These are phyloP conservation scores for Boletus rufocinnamomeus DNA, from an alignment of 768 basidiomycete species.

Conservation along the genomic window DNA sequence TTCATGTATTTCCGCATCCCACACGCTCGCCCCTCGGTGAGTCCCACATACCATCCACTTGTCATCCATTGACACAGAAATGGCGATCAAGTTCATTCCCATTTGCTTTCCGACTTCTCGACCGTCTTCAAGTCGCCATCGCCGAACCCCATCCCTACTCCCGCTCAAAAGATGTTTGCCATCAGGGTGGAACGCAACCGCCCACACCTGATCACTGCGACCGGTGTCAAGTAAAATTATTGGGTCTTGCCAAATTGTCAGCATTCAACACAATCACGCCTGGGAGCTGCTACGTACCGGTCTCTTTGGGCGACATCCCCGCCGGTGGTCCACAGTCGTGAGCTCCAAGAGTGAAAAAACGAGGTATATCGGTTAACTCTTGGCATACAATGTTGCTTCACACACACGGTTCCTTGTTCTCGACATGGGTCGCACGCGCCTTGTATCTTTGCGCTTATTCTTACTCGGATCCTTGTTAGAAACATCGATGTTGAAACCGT, in stretches of 20 bases:
- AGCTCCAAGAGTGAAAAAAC: not conserved
- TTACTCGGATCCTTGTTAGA: not conserved
- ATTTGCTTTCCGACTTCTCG: not conserved
- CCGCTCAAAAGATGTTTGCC: not conserved
- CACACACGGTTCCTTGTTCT: not conserved
- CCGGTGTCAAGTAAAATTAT: not conserved
- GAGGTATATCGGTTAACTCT: not conserved
- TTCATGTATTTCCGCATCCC: not conserved
- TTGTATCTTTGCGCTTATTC: not conserved
- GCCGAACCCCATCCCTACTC: not conserved
- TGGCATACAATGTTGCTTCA: not conserved
- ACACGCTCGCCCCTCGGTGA: not conserved
- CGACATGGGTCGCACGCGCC: not conserved
- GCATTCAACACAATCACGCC: no score
- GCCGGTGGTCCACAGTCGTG: not conserved
- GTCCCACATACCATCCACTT: not conserved
- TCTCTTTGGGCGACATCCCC: not conserved
- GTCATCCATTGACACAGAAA: not conserved
- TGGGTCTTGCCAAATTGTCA: not conserved
- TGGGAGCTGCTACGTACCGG: not conserved
- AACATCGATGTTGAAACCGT: no score
- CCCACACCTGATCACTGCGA: not conserved
- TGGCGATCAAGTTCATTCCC: not conserved
- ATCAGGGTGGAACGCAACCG: not conserved
- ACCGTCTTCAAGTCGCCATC: not conserved